Evolutionary conservation across 106 monocot species (phyloP).

Genomic region (Acorus calamus): DNA sequence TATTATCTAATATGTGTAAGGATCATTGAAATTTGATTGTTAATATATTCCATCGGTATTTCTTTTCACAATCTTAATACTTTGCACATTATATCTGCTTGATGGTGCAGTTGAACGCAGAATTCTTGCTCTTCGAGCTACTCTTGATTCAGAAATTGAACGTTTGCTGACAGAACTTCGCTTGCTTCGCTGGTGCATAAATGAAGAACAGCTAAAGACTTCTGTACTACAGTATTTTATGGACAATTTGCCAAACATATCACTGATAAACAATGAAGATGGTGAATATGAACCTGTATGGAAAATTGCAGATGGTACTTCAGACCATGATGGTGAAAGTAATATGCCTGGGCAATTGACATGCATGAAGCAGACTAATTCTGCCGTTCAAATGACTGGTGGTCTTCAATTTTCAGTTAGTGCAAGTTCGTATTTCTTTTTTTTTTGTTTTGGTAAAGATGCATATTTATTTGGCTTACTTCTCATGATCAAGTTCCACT

Average conservation of each 20-base stretch:
- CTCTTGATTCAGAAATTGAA: conserved; percentile 43
- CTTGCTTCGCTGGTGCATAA: conserved; percentile 44
- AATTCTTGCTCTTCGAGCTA: conserved; percentile 58
- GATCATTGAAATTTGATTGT: too few species aligned
- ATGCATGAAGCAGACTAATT: not conserved
- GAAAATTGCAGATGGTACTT: conserved; percentile 5
- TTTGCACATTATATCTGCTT: not conserved
- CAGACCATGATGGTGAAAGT: conserved; percentile 9
- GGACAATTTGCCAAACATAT: conserved; percentile 56
- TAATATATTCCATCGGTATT: too few species aligned
- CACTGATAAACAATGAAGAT: conserved; percentile 31
- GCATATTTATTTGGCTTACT: not conserved
- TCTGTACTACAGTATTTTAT: conserved; percentile 41
- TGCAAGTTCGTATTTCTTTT: conserved; percentile 28
- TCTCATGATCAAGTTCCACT: not conserved
- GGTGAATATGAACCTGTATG: conserved; percentile 42
- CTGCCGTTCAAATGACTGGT: conserved; percentile 1
- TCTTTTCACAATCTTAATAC: too few species aligned
- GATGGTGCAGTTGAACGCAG: conserved; percentile 35
- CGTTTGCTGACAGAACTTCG: conserved; percentile 38
- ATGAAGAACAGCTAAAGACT: conserved; percentile 43
- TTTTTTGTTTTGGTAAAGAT: not conserved
- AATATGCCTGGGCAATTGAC: conserved; percentile 24
- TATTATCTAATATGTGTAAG: too few species aligned
- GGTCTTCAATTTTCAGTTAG: conserved; percentile 29